Evolutionary conservation across 108 stramenopile species (phyloP), one percentile per base, ranked within the genome.

Genomic region (Fragilaria radians): DNA sequence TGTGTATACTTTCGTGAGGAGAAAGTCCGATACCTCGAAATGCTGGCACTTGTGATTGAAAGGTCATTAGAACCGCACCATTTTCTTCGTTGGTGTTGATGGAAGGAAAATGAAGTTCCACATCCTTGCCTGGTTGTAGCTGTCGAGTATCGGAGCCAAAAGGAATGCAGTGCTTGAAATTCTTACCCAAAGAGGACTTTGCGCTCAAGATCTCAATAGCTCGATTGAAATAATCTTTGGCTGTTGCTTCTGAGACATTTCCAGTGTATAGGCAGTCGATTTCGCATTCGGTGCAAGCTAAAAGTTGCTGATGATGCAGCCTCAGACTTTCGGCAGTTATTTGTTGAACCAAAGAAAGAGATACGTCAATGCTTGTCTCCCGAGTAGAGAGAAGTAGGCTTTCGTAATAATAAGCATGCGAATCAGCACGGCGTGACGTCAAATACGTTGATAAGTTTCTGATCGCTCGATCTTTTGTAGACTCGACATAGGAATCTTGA

Each of bases 81-180:
- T 86, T 86, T 42, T 84, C 81, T 72, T 93, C 92, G 34, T 86
- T 49, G 3, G 69, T 70, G 66, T 93, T 93, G 53, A 84, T 67
- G 28, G 75, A 78, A 22, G 71, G 63, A 57, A 93, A 87, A 65
- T 93, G 92, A 24, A 93, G 54, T 19, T 85, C 74, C 49, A 83
- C 59, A 42, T 89, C 84, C 36, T 86, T 70, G n/a, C 72, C 75
- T 2, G 66, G 62, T 3, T 57, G 63, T 1, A 88, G 62, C 49
- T 79, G 64, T 23, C 78, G 22, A 29, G 56, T 54, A 4, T 59
- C 59, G 29, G 33, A 30, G 2, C 7, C 7, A 59, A 36, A 28
- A 18, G 14, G n/a, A 31, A 42, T 18, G 19, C 65, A 33, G 18
- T 36, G 17, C 25, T 25, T n/a, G 52, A 46, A 28, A 5, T 59